These are phyloP conservation scores for Exophiala sp. DNA, from an alignment of 2,329 filamentous ascomycete species.

Conservation along the genomic window DNA sequence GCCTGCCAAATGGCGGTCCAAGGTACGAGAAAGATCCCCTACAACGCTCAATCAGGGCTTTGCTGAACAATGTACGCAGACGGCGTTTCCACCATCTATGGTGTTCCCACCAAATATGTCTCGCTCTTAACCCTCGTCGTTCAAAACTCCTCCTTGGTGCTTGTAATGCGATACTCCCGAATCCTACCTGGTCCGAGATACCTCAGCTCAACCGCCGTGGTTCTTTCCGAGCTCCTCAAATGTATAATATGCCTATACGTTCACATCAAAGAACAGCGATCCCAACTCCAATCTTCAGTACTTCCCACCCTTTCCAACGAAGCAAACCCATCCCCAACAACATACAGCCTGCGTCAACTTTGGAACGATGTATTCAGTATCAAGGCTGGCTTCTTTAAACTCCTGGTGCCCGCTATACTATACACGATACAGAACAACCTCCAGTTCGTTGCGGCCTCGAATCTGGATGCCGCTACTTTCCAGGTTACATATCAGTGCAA, in stretches of 20 bases:
- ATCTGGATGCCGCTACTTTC: constrained; percentile 87
- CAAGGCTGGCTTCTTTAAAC: constrained; percentile 75
- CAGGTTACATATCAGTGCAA: constrained; percentile 93
- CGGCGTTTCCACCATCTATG: constrained; percentile 19
- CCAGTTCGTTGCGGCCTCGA: constrained; percentile 86
- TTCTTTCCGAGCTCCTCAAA: constrained; percentile 90
- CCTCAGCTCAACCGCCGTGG: constrained; percentile 87
- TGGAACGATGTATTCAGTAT: constrained; percentile 77
- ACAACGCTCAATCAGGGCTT: not conserved
- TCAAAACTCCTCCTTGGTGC: constrained; percentile 26
- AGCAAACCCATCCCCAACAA: constrained; percentile 37
- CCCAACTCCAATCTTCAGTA: constrained; percentile 8
- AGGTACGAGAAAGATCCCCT: constrained; percentile 4
- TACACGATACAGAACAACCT: constrained; percentile 90
- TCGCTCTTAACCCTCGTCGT: constrained; percentile 25
- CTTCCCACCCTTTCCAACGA: constrained; percentile 15
- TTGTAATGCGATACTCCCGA: constrained; percentile 76
- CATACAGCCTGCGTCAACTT: constrained; percentile 74
- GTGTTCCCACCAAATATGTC: constrained; percentile 25
- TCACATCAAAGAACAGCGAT: constrained; percentile 67
- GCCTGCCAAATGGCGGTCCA: constrained; percentile 4
- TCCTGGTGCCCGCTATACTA: constrained; percentile 80
- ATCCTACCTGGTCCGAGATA: constrained; percentile 92
- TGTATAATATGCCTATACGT: constrained; percentile 78
- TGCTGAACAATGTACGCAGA: constrained; percentile 4